Evolutionary conservation across 2,329 filamentous ascomycete genomes (phyloP).

Genomic region (Diaporthe vexans): DNA sequence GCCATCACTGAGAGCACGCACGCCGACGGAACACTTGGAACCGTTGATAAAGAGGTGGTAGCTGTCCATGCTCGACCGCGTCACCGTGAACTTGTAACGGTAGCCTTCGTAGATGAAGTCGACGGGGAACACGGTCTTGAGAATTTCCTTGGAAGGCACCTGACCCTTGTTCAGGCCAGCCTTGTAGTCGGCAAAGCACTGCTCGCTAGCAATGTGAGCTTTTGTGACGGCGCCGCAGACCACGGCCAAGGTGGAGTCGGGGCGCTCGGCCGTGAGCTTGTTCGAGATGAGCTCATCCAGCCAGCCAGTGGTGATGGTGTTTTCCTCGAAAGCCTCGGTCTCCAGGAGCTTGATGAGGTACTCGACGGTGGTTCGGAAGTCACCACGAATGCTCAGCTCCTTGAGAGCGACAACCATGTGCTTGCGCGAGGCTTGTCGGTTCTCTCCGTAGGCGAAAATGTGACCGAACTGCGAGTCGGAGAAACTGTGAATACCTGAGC

Average conservation of each 20-base stretch:
- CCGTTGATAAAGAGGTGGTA: constrained; percentile 99
- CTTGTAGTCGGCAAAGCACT: constrained; percentile 88
- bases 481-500: constrained; percentile 98
- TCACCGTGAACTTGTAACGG: constrained; percentile 98
- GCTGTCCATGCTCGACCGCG: constrained; percentile 90
- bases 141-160: constrained; percentile 93
- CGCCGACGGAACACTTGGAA: constrained; percentile 93
- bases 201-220: constrained; percentile 94
- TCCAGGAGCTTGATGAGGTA: constrained; percentile 99
- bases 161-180: constrained; percentile 95
- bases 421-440: constrained; percentile 93
- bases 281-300: constrained; percentile 98
- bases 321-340: constrained; percentile 97
- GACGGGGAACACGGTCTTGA: constrained; percentile 97
- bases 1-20: constrained; percentile 93
- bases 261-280: constrained; percentile 95
- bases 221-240: constrained; percentile 96
- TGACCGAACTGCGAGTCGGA: constrained; percentile 99
- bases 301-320: constrained; percentile 99
- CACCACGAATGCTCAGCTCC: constrained; percentile 98
- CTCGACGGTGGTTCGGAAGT: constrained; percentile 98
- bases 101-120: constrained; percentile 99
- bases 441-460: constrained; percentile 99
- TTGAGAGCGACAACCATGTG: constrained; percentile 99
- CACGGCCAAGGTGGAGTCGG: constrained; percentile 93